These are phyloP conservation scores for Gelatoporia subvermispora DNA, from an alignment of 768 basidiomycete species.

Conservation along the genomic window DNA sequence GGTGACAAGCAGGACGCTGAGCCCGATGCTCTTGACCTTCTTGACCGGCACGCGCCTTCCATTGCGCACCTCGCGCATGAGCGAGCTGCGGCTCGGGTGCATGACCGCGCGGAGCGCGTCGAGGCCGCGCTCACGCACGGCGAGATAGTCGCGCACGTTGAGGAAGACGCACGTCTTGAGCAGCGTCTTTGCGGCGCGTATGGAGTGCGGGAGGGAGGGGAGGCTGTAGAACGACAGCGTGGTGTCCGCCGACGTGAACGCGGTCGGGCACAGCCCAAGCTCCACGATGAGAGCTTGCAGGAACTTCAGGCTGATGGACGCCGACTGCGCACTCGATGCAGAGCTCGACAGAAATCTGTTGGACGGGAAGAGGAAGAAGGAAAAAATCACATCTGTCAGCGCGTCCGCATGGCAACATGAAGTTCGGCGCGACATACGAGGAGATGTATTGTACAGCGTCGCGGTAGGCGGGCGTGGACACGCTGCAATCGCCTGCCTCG, in stretches of 20 bases:
- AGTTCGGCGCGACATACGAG: constrained; percentile 39
- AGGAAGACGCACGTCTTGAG: constrained; percentile 64
- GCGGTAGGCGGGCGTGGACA: constrained; percentile 39
- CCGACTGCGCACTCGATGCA: constrained; percentile 34
- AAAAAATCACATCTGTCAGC: background rate
- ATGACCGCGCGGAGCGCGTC: constrained; percentile 55
- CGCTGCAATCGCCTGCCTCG: constrained; percentile 31
- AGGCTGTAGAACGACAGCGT: constrained; percentile 29
- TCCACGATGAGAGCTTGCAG: constrained; percentile 75
- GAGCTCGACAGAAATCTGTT: constrained; percentile 30
- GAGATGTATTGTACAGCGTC: constrained; percentile 59
- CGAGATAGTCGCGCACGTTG: constrained; percentile 71
- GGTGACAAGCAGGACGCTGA: constrained; percentile 52
- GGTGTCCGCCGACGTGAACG: constrained; percentile 1
- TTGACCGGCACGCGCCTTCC: constrained; percentile 41
- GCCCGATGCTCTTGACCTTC: constrained; percentile 61
- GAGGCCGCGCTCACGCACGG: constrained; percentile 57
- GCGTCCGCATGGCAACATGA: background rate
- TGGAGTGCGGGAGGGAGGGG: constrained; percentile 47
- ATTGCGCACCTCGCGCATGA: constrained; percentile 48
- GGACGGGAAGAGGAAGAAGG: background rate
- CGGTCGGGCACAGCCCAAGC: constrained; percentile 44
- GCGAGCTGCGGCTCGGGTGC: constrained; percentile 55
- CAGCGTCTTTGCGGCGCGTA: constrained; percentile 63
- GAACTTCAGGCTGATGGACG: constrained; percentile 48